Evolutionary conservation across 2,329 filamentous ascomycete species (phyloP).

Genomic region (Pseudogymnoascus sp.): DNA sequence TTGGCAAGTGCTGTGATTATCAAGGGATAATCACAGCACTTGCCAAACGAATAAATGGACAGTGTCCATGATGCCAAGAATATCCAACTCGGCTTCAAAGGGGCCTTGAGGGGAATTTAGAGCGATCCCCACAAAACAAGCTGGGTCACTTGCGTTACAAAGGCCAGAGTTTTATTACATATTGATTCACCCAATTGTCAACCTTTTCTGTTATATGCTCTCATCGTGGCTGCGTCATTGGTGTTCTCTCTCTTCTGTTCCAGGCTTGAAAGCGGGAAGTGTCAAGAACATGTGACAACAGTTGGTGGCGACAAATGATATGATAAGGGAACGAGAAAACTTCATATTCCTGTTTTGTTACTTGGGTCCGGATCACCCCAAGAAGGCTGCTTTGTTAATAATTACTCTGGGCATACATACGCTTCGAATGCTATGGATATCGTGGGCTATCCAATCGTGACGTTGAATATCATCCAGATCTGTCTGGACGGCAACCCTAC

Average conservation of each 20-base stretch:
- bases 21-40: too few species aligned
- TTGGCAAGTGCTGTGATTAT: background rate
- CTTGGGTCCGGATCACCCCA: background rate
- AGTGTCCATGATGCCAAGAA: background rate
- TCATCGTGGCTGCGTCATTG: background rate
- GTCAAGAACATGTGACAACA: background rate
- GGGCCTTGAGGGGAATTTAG: background rate
- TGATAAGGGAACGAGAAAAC: background rate
- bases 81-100: background rate
- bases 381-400: background rate
- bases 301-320: background rate
- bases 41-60: too few species aligned
- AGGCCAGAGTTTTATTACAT: background rate
- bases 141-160: background rate
- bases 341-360: background rate
- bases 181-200: background rate
- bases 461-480: background rate
- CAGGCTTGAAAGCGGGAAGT: background rate
- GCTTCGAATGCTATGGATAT: background rate
- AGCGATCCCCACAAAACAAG: background rate
- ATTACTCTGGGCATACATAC: background rate
- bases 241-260: background rate
- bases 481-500: constrained; percentile 7
- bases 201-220: background rate
- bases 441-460: background rate